Base-by-base conservation (phyloP, 2,329 filamentous ascomycete genomes). In the Colletotrichum eremochloae region DNA sequence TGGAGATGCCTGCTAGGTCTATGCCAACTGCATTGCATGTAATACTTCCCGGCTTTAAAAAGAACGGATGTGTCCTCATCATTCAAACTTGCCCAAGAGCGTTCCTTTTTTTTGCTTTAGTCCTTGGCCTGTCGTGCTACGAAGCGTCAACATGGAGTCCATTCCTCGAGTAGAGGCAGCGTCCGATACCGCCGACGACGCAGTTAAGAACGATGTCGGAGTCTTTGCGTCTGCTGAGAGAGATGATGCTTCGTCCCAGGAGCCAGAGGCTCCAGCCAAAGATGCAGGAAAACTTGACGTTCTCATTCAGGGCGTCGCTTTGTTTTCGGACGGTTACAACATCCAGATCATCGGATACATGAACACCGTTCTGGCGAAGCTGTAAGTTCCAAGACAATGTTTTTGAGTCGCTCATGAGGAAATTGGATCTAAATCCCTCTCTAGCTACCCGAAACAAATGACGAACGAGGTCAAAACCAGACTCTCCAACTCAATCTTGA, bases 401-500 rank as follows among this genome's bases (percentile, higher is more conserved):
- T 3, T 36, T 18, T 2, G 2, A 8, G 1, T 3, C 0, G 6
- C 8, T 6, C 15, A 15, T 5, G 9, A 3, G 8, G 4, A 8
- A 2, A 29, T 12, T 0, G 0, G 2, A 50, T 0, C 24, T n/a
- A 7, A 63, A 11, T 1, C 1, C 33, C n/a, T 40, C 9, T 12
- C 4, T 48, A 71, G 68, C 2, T 71, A 82, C 53, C 77, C 78
- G 1, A 70, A 77, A 18, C 76, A 80, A 20, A 82, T 80, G 68
- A 81, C 80, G 1, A 71, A 76, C 0, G 63, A 70, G 0, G 78
- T 83, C 56, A 83, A 81, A 74, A 83, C 82, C 0, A 79, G 80
- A 55, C 77, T 84, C 8, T 83, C 81, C 15, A 84, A 83, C 67
- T 78, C 82, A 3, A 77, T 84, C 6, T 76, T 84, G 0, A 79